Percentiles rank a stretch among this genome's conserved stretches.
Evolutionary conservation across 208 protist species (phyloP).

Genomic region (Leishmania tarentolae): DNA sequence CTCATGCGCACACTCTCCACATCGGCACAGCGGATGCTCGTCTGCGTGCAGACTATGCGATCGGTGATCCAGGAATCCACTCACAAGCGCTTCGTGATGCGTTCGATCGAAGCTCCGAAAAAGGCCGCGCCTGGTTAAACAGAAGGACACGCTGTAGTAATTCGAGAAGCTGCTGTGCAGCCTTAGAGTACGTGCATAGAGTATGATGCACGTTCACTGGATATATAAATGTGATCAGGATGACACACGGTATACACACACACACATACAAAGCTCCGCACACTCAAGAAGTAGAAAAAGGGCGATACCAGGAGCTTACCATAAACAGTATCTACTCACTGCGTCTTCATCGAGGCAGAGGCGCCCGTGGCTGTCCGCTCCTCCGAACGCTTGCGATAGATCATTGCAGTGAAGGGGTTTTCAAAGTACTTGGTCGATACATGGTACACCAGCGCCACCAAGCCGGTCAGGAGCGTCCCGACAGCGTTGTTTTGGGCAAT

Average conservation of each 20-base stretch:
- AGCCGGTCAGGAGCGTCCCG: conserved; percentile 69
- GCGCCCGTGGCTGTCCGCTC: not conserved
- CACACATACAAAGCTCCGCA: too few species aligned
- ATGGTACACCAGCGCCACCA: conserved; percentile 86
- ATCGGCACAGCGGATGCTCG: not conserved
- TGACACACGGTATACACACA: not conserved
- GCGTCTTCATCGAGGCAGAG: not conserved
- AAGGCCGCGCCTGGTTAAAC: not conserved
- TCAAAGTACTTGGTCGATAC: conserved; percentile 89
- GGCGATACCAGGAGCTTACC: not conserved
- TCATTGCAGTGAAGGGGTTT: conserved; percentile 89
- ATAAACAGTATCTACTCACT: not conserved
- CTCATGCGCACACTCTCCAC: not conserved
- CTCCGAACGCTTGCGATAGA: conserved; percentile 59
- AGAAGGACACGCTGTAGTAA: not conserved
- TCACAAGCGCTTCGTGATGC: not conserved
- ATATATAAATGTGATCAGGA: not conserved
- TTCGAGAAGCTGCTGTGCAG: too few species aligned
- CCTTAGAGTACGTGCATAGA: not conserved
- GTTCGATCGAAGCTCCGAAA: not conserved
- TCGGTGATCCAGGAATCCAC: not conserved
- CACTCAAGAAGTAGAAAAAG: not conserved
- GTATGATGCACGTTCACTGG: not conserved
- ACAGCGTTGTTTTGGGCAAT: conserved; percentile 67
- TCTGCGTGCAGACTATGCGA: not conserved